Conservation (phyloP, 2,329 filamentous ascomycete species). For the Monosporascus sp. region DNA sequence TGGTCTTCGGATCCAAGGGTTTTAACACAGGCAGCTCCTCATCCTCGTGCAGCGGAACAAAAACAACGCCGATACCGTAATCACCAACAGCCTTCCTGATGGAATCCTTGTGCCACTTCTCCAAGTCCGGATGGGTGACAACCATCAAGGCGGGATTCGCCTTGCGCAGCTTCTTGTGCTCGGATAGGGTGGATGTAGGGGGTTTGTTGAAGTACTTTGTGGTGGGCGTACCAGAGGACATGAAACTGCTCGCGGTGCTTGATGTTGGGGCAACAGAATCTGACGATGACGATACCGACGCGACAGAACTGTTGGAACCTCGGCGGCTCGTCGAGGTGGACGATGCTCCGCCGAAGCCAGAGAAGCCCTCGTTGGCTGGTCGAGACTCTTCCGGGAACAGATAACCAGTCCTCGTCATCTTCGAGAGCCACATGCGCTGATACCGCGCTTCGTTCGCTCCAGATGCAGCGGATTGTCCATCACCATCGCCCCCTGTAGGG, state of each 20-base stretch:
- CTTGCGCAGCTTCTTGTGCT: slow-evolving; percentile 11
- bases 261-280: too few relatives aligned
- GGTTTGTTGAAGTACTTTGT: not conserved
- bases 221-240: too few relatives aligned
- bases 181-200: slow-evolving; percentile 5
- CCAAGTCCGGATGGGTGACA: slow-evolving; percentile 24
- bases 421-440: slow-evolving; percentile 28
- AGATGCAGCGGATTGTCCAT: not conserved
- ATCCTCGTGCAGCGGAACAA: slow-evolving; percentile 22
- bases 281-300: not conserved
- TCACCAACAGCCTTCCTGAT: slow-evolving; percentile 21
- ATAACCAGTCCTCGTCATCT: slow-evolving; percentile 25
- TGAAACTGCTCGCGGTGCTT: too few relatives aligned
- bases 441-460: slow-evolving; percentile 22
- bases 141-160: slow-evolving; percentile 25
- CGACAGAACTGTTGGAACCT: slow-evolving; percentile 18
- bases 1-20: slow-evolving; percentile 22
- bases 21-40: slow-evolving; percentile 20
- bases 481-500: too few relatives aligned
- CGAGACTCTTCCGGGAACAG: slow-evolving; percentile 27
- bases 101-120: slow-evolving; percentile 21
- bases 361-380: slow-evolving; percentile 24
- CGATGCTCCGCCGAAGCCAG: slow-evolving; percentile 22
- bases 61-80: slow-evolving; percentile 25
- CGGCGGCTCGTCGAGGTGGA: slow-evolving; percentile 19